Conservation (phyloP, 2,329 filamentous ascomycete species). For the Claviceps spartinae region DNA sequence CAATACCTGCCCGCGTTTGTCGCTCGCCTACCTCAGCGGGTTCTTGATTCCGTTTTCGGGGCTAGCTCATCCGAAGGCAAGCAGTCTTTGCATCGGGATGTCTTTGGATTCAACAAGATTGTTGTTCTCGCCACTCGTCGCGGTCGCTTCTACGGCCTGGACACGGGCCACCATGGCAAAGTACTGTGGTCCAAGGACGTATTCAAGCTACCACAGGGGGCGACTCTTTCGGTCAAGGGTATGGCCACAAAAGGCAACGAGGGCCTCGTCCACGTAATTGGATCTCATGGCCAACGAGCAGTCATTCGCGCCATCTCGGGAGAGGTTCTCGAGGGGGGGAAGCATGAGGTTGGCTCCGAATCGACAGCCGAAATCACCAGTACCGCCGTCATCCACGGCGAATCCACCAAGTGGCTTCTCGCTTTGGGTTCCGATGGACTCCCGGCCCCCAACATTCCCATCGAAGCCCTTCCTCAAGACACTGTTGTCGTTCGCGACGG, state of each 20-base stretch:
- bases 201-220: conserved; percentile 38
- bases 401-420: conserved; percentile 38
- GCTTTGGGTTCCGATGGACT: conserved; percentile 38
- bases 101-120: conserved; percentile 81
- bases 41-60: conserved; percentile 52
- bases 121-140: conserved; percentile 67
- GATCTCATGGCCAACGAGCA: conserved; percentile 47
- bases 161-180: conserved; percentile 59
- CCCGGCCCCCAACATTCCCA: conserved; percentile 29
- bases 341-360: background rate
- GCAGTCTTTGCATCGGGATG: conserved; percentile 46
- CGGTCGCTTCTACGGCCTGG: conserved; percentile 67
- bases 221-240: conserved; percentile 53
- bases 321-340: conserved; percentile 18
- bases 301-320: conserved; percentile 41
- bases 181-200: conserved; percentile 64
- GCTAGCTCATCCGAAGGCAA: conserved; percentile 32
- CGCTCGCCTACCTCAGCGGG: conserved; percentile 50
- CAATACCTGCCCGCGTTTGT: conserved; percentile 63
- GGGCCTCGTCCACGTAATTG: conserved; percentile 43
- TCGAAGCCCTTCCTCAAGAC: conserved; percentile 34
- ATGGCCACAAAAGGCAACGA: conserved; percentile 47
- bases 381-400: conserved; percentile 39
- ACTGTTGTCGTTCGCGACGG: conserved; percentile 39
- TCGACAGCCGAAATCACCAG: conserved; percentile 13